Base-by-base conservation (phyloP, 2,329 filamentous ascomycete species). In the Beauveria asiatica region DNA sequence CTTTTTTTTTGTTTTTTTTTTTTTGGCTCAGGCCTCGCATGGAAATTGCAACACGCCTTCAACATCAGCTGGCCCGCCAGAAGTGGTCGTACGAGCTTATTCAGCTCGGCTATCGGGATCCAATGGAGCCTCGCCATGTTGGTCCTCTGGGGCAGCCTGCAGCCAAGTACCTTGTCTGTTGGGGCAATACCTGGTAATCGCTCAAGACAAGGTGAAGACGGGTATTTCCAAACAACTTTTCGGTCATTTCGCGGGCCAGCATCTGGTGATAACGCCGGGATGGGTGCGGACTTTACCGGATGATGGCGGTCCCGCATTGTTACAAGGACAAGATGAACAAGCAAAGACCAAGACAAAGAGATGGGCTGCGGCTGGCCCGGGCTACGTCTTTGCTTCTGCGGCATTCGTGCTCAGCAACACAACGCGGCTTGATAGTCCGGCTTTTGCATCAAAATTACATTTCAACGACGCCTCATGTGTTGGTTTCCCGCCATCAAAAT, bases 21-120 rank as follows among this genome's bases (percentile, higher is more conserved):
- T 10, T 30, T 30, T 30, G 9, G 11, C 11, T 37, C 11, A 6
- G 33, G 13, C 5, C 13, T 37, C 33, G 33, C 33, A 13, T 13
- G 11, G 6, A 13, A 16, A 37, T 13, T 13, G 44, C 54, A 27
- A 30, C 55, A 57, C 55, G 44, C 11, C 33, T 37, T 37, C 11
- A 1, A 13, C 33, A 5, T 16, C 33, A 37, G 33, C 33, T 16
- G 13, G 33, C 33, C 30, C 33, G 33, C 48, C 37, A 50, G 48
- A 37, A 37, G 56, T 59, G 46, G 56, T 59, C 39, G 51, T 52
- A 52, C 48, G 56, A 51, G 56, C 56, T 58, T 58, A 51, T 51
- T 58, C 56, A 51, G 30, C 56, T 52, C 56, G 56, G 56, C 46
- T 58, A 37, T 52, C 56, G 56, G 46, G 44, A 39, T 51, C 56